Evolutionary conservation across 2,329 filamentous ascomycete species (phyloP).

Genomic region (Raffaelea arxii): DNA sequence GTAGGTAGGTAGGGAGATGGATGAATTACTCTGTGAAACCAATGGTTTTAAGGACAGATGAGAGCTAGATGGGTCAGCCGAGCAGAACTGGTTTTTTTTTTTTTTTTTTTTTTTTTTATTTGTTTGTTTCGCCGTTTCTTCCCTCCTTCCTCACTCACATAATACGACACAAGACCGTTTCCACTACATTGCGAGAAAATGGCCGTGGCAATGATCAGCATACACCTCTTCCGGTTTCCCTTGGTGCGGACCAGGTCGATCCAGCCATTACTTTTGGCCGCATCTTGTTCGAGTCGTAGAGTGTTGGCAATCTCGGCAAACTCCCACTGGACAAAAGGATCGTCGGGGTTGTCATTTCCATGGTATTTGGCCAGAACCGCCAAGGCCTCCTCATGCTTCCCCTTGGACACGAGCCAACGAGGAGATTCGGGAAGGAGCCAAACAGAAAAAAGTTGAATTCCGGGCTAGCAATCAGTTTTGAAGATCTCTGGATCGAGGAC

Average conservation of each 20-base stretch:
- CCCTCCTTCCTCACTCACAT: too few species aligned
- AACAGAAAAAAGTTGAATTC: neutral
- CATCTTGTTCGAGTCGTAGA: conserved; percentile 29
- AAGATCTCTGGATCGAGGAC: too few species aligned
- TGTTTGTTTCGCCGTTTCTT: too few species aligned
- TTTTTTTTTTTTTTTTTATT: too few species aligned
- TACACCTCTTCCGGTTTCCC: neutral
- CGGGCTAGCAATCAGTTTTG: too few species aligned
- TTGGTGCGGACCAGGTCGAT: neutral
- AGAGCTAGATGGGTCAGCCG: conserved; percentile 8
- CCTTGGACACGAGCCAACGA: conserved; percentile 1
- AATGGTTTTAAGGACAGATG: conserved; percentile 20
- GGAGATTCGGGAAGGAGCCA: neutral
- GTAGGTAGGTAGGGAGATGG: neutral
- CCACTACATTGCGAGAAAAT: neutral
- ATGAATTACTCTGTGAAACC: conserved; percentile 16
- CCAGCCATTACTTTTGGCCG: conserved; percentile 4
- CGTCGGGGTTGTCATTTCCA: conserved; percentile 17
- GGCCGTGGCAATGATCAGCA: neutral
- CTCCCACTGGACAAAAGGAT: conserved; percentile 33
- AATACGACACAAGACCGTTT: conserved; percentile 24
- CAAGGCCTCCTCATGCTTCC: neutral
- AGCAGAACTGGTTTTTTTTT: too few species aligned
- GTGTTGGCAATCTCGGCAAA: conserved; percentile 37
- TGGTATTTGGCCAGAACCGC: conserved; percentile 2